These are phyloP conservation scores for Ophidiomyces ophidiicola DNA, from an alignment of 2,329 filamentous ascomycete species.

Conservation along the genomic window DNA sequence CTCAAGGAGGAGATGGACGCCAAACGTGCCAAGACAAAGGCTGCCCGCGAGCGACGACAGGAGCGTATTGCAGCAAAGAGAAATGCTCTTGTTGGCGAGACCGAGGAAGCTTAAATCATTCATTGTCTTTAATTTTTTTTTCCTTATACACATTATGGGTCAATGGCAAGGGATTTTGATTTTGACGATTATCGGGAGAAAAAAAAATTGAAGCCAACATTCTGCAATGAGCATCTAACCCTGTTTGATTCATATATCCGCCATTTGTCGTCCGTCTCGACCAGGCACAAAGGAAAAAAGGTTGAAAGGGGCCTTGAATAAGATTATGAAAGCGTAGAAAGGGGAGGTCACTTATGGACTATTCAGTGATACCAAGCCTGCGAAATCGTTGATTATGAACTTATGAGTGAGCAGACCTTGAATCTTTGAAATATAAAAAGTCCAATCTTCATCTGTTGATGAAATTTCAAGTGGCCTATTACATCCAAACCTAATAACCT, in stretches of 20 bases:
- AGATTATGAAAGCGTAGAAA: conserved; percentile 6
- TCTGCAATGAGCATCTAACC: conserved; percentile 9
- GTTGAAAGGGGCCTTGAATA: conserved; percentile 4
- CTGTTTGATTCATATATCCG: conserved; percentile 1
- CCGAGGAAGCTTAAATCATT: conserved; percentile 14
- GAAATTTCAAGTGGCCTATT: too few species aligned
- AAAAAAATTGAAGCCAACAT: conserved; percentile 12
- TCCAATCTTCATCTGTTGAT: too few species aligned
- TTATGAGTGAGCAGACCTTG: conserved; percentile 9
- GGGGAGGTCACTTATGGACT: neutral
- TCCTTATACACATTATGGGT: conserved; percentile 13
- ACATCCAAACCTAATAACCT: too few species aligned
- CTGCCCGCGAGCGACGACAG: conserved; percentile 94
- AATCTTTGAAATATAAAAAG: too few species aligned
- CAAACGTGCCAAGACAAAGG: conserved; percentile 99
- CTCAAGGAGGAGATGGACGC: conserved; percentile 99
- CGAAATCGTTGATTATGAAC: conserved; percentile 7
- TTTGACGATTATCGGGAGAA: conserved; percentile 13
- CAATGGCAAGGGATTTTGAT: conserved; percentile 13
- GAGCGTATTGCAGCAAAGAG: conserved; percentile 88
- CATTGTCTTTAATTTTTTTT: conserved; percentile 13
- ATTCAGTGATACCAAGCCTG: conserved; percentile 3
- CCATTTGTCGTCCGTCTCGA: conserved; percentile 3
- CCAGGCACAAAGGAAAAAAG: conserved; percentile 4
- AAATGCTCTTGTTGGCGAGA: conserved; percentile 67